A percentile compares a stretch with the other conserved stretches of the same genome.
phyloP scores from a whole-genome alignment of 345 rosid species.

The Eucalyptus lansdowneana region DNA sequence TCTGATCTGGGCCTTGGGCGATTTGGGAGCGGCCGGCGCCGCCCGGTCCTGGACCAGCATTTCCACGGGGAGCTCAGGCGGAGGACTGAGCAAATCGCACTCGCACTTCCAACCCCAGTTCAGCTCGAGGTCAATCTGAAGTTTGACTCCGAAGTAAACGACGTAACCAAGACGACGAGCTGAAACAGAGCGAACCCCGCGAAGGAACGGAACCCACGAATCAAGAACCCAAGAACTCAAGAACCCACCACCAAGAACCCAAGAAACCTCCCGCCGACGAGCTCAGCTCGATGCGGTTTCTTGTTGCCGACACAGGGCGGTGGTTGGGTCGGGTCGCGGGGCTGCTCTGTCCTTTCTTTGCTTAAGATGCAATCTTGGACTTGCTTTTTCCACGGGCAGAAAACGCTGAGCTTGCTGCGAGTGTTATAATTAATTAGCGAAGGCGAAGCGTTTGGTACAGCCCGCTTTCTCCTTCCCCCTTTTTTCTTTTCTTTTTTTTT shows the following conservation, averaged over 20 bases:
- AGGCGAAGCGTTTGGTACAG: background rate
- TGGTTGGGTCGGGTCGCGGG: background rate
- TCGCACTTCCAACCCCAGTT: background rate
- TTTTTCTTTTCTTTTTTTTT: background rate
- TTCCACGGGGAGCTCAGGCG: background rate
- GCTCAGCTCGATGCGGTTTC: background rate
- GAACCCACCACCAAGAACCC: background rate
- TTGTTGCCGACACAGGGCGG: background rate
- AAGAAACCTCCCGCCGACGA: background rate
- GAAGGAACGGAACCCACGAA: background rate
- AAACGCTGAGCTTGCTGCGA: background rate
- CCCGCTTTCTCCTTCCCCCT: background rate
- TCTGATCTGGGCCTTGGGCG: constrained; percentile 49
- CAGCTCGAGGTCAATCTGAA: background rate
- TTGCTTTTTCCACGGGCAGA: background rate
- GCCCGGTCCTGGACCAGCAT: constrained; percentile 92
- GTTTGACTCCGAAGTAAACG: background rate
- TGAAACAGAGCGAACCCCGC: background rate
- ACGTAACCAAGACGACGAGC: background rate
- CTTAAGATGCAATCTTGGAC: background rate
- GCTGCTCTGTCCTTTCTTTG: background rate
- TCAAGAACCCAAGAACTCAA: background rate
- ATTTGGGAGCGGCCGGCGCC: constrained; percentile 22
- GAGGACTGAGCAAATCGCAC: background rate
- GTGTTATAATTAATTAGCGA: background rate